Conservation (phyloP, 2,329 filamentous ascomycete species). For the Coleophoma crateriformis region DNA sequence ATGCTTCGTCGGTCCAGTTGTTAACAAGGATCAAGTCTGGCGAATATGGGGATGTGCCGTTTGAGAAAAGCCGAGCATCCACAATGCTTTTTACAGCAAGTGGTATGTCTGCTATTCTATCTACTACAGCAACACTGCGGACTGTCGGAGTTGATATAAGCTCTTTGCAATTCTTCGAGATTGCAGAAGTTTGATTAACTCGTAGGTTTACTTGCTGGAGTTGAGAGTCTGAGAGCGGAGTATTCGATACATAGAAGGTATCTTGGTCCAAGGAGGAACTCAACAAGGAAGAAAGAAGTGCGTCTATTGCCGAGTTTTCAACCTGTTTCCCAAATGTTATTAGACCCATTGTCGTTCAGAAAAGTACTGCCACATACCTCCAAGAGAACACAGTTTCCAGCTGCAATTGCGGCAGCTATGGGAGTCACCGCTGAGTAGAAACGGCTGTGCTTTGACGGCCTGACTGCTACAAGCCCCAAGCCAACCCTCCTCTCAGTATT, state of each 20-base stretch:
- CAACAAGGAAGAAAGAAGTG: constrained; percentile 31
- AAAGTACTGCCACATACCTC: constrained; percentile 29
- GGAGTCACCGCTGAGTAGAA: constrained; percentile 40
- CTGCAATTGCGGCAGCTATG: constrained; percentile 39
- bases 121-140: constrained; percentile 49
- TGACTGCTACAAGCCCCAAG: constrained; percentile 40
- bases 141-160: constrained; percentile 31
- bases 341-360: too few relatives aligned
- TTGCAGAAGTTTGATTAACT: constrained; percentile 6
- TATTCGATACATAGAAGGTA: constrained; percentile 37
- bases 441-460: constrained; percentile 39
- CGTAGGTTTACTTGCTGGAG: constrained; percentile 14
- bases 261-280: constrained; percentile 37
- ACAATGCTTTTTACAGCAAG: constrained; percentile 47
- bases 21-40: constrained; percentile 61
- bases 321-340: too few relatives aligned
- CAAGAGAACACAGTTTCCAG: constrained; percentile 44
- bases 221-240: constrained; percentile 20
- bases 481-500: constrained; percentile 27
- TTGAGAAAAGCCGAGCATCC: constrained; percentile 46
- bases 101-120: constrained; percentile 50
- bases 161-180: constrained; percentile 2
- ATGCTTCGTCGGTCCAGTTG: constrained; percentile 51
- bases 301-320: constrained; percentile 31
- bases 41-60: constrained; percentile 52